Base-by-base conservation (phyloP, 2,329 filamentous ascomycete species). In the Hymenoscyphus infarciens region DNA sequence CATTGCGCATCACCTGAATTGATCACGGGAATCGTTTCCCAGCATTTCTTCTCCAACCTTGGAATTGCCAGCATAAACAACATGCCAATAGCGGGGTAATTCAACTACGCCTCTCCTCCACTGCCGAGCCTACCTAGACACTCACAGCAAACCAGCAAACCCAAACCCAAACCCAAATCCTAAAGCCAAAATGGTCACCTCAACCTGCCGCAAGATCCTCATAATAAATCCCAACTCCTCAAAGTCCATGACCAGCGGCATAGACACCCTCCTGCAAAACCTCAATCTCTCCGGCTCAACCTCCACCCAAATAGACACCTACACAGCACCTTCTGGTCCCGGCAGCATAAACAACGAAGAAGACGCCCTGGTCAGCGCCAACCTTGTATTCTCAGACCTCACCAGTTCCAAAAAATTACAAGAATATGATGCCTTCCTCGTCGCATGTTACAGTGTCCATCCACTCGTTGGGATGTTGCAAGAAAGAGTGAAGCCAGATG, bases 391-490 rank as follows among this genome's bases (percentile, higher is more conserved):
- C 16, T 77, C 80, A 0, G 79, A 85, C 63, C 73, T 90, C 5
- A 73, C 77, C 31, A 73, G 79, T 1, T 73, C 77, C 29, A 73
- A 79, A 1, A 64, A 76, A 0, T 73, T 83, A 0, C 63, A 74
- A 2, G 69, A 76, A 31, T 86, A 91, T 74, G 87, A 95, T 72
- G 92, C 83, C n/a, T 87, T 96, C 65, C 82, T 97, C 0, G 83
- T 97, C 1, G 92, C 92, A 22, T 97, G 94, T 77, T 98, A 91
- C 78, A 95, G 90, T 64, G 86, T 89, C 1, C 92, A 97, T 72
- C 87, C 89, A 0, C 82, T 97, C 0, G 90, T 96, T 0, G 75
- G 80, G 0, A 75, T 81, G 57, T 77, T 96, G 11, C 81, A 80
- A 78, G 61, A 72, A 13, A 65, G 61, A 35, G 59, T 69, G 11